Percentiles rank a stretch among this genome's conserved stretches.
Conservation (phyloP, 805 yeast genomes). For the Metschnikowia reukaufii region DNA sequence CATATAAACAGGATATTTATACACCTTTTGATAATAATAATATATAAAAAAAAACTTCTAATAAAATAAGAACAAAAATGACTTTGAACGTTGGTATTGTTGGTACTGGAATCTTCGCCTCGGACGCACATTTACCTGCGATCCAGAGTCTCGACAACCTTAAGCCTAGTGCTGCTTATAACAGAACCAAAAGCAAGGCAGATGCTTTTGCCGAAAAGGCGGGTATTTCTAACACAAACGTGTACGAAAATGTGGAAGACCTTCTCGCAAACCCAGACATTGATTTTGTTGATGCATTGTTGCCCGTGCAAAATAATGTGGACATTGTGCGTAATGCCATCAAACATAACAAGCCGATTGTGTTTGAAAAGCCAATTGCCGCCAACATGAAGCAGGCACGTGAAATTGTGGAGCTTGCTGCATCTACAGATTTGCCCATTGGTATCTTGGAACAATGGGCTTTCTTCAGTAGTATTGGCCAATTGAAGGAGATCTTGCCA, state of each 20-base stretch:
- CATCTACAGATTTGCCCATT: conserved; percentile 63
- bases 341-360: conserved; percentile 71
- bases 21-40: too few species aligned
- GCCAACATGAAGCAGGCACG: conserved; percentile 79
- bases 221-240: conserved; percentile 46
- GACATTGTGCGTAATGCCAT: conserved; percentile 69
- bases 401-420: conserved; percentile 69
- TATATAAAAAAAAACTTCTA: too few species aligned
- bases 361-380: conserved; percentile 90
- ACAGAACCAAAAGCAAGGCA: conserved; percentile 85
- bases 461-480: conserved; percentile 58
- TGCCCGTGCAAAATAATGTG: conserved; percentile 84
- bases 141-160: conserved; percentile 52
- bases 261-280: conserved; percentile 64
- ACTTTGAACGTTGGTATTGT: conserved; percentile 60
- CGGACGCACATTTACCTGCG: conserved; percentile 78
- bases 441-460: conserved; percentile 86
- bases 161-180: conserved; percentile 68
- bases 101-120: conserved; percentile 90
- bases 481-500: conserved; percentile 55
- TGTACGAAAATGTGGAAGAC: conserved; percentile 62
- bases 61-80: conserved; percentile 7
- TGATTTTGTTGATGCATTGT: conserved; percentile 77
- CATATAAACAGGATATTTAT: too few species aligned
- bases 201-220: conserved; percentile 70